Conservation (phyloP, 768 basidiomycete genomes). For the Termitomyces titanicus region DNA sequence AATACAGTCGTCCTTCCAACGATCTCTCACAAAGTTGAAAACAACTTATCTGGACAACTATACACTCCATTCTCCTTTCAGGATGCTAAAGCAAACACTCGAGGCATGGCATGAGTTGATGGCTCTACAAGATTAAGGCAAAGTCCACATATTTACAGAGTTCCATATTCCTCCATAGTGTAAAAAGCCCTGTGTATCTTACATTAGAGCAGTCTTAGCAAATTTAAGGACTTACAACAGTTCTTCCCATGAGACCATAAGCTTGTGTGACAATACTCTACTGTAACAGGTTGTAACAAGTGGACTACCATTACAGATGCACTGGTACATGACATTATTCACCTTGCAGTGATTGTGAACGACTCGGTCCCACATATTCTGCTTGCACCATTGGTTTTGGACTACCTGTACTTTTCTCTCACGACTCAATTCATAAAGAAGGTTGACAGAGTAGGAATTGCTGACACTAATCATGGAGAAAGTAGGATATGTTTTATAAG, state of each 20-base stretch:
- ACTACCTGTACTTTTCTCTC: slow-evolving; percentile 66
- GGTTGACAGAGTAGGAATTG: slow-evolving; percentile 65
- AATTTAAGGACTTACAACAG: too few species aligned
- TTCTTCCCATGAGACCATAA: too few species aligned
- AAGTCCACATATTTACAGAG: slow-evolving; percentile 48
- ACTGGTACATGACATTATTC: slow-evolving; percentile 74
- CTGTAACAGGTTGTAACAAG: too few species aligned
- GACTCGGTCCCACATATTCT: slow-evolving; percentile 69
- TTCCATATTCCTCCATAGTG: too few species aligned
- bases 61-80: slow-evolving; percentile 73
- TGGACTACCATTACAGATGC: too few species aligned
- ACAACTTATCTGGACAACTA: slow-evolving; percentile 78
- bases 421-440: slow-evolving; percentile 50
- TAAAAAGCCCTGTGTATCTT: too few species aligned
- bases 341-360: slow-evolving; percentile 63
- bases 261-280: too few species aligned
- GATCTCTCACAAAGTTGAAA: slow-evolving; percentile 63
- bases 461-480: slow-evolving; percentile 70
- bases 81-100: slow-evolving; percentile 52
- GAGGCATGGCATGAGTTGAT: slow-evolving; percentile 69
- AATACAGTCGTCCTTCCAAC: slow-evolving; percentile 56
- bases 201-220: too few species aligned
- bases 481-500: too few species aligned
- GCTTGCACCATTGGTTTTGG: slow-evolving; percentile 84
- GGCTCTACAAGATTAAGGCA: slow-evolving; percentile 60